These are phyloP conservation scores for Aspergillus sp. DNA, from an alignment of 2,329 filamentous ascomycete species.

Conservation along the genomic window DNA sequence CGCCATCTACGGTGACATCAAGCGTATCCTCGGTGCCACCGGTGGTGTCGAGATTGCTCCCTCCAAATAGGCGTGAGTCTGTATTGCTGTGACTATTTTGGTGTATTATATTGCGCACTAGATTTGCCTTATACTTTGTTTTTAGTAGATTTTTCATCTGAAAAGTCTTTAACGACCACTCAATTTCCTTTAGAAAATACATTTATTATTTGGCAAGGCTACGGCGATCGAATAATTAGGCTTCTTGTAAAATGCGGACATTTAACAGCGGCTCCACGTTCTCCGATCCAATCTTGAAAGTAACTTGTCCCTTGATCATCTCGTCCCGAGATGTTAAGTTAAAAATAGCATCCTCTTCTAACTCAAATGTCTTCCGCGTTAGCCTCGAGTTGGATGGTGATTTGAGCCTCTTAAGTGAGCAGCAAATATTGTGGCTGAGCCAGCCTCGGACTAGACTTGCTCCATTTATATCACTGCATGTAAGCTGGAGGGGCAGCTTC, in stretches of 20 bases:
- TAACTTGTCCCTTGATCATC: not conserved
- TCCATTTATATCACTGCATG: not conserved
- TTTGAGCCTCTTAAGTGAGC: not conserved
- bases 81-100: slow-evolving; percentile 17
- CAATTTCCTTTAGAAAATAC: slow-evolving; percentile 7
- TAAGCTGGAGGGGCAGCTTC: not conserved
- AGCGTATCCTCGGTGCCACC: slow-evolving; percentile 68
- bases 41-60: slow-evolving; percentile 70
- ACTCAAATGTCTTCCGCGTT: not conserved
- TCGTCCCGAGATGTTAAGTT: not conserved
- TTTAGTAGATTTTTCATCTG: slow-evolving; percentile 18
- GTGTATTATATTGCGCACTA: slow-evolving; percentile 23
- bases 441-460: not conserved
- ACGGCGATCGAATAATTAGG: not conserved
- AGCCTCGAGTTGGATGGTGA: not conserved
- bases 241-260: not conserved
- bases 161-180: slow-evolving; percentile 13
- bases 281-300: not conserved
- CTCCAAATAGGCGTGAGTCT: slow-evolving; percentile 39
- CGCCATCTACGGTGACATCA: slow-evolving; percentile 80
- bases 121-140: slow-evolving; percentile 20
- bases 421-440: slow-evolving; percentile 1
- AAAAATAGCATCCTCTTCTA: not conserved
- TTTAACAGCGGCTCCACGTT: not conserved
- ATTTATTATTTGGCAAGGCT: not conserved